Conservation (phyloP, 495 filamentous ascomycete genomes). For the Penicillium paradoxum region DNA sequence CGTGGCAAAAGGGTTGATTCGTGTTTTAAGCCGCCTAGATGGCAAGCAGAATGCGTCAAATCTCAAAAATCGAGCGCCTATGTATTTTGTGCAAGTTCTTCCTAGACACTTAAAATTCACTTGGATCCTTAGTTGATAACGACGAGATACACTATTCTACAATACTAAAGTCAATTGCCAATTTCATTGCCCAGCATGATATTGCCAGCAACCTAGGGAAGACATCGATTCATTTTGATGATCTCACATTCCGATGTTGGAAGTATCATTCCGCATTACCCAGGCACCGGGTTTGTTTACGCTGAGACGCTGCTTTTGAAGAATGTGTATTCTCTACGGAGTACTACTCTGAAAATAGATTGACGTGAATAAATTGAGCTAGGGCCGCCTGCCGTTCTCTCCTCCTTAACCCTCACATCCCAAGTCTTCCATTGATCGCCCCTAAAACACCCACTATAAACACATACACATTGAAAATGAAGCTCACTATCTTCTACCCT, state of each 20-base stretch:
- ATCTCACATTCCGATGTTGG: constrained; percentile 3
- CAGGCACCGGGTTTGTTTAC: constrained; percentile 1
- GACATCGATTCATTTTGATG: no score
- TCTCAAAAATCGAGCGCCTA: no score
- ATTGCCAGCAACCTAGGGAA: no score
- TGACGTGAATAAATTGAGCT: constrained; percentile 1
- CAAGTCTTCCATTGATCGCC: neutral
- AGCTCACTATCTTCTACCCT: constrained; percentile 24
- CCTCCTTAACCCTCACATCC: neutral
- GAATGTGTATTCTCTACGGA: neutral
- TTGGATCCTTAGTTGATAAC: no score
- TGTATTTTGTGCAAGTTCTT: no score
- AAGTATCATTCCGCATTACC: constrained; percentile 3
- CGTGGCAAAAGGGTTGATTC: no score
- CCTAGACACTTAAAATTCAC: no score
- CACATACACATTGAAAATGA: constrained; percentile 17
- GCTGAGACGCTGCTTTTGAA: neutral
- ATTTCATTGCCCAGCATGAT: no score
- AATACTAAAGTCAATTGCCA: no score
- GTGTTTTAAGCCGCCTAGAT: no score
- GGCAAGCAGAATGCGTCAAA: no score
- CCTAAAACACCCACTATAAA: neutral
- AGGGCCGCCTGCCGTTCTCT: neutral
- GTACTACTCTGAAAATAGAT: neutral
- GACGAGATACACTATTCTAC: no score